phyloP scores from a whole-genome alignment of 148 eudicot genomes.

The Heliosperma pusillum region DNA sequence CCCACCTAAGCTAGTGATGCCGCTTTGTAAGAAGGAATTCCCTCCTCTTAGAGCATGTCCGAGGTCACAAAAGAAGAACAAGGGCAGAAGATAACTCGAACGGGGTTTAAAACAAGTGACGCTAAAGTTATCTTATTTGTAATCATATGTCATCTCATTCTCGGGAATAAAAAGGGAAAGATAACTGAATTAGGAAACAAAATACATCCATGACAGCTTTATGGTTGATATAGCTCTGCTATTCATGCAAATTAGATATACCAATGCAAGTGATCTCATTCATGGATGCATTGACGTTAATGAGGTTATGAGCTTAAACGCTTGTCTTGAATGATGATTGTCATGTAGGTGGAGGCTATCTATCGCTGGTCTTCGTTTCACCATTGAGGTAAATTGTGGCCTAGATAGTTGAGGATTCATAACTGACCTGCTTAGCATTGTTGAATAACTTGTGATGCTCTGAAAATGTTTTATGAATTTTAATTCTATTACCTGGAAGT shows the following conservation, averaged over 20 bases:
- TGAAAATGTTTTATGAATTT: too few species aligned
- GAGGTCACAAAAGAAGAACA: constrained; percentile 14
- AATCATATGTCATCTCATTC: neutral
- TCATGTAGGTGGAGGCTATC: constrained; percentile 2
- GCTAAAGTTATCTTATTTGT: too few species aligned
- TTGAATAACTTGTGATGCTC: neutral
- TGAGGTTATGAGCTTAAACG: neutral
- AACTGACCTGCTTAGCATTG: neutral
- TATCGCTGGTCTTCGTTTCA: constrained; percentile 12
- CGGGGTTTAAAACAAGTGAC: neutral
- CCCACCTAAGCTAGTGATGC: constrained; percentile 14
- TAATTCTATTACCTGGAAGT: neutral
- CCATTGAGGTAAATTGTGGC: constrained; percentile 6
- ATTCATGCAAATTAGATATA: neutral
- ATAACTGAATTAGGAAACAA: neutral
- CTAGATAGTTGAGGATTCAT: neutral
- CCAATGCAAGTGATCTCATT: neutral
- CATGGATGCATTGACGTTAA: neutral
- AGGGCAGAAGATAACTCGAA: constrained; percentile 5
- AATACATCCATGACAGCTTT: neutral
- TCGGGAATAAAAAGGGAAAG: too few species aligned
- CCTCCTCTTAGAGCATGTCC: constrained; percentile 27
- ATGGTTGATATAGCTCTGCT: neutral
- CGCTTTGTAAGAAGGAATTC: constrained; percentile 29
- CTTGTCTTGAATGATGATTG: neutral